Percentiles rank a stretch among this genome's conserved stretches.
These are phyloP conservation scores for Rhizopus sp. DNA, from an alignment of 371 early-diverging fungal genomes.

Conservation along the genomic window DNA sequence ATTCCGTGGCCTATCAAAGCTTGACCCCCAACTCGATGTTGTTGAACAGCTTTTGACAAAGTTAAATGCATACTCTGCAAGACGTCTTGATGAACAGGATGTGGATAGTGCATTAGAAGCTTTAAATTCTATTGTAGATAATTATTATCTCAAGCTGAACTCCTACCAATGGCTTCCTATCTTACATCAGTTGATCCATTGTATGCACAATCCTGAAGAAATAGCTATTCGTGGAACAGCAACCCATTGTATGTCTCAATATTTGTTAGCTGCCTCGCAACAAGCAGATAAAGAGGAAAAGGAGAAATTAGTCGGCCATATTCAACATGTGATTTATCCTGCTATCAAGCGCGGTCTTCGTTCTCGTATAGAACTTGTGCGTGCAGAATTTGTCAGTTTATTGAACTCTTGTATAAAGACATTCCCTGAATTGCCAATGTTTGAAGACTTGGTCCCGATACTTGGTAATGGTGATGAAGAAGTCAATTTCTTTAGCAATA, in stretches of 20 bases:
- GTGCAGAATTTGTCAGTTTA: slow-evolving; percentile 70
- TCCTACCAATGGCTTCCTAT: slow-evolving; percentile 88
- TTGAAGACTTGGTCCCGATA: slow-evolving; percentile 68
- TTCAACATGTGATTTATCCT: slow-evolving; percentile 71
- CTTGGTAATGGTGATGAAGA: slow-evolving; percentile 75
- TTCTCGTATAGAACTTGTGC: slow-evolving; percentile 60
- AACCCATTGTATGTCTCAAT: slow-evolving; percentile 68
- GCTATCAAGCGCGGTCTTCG: slow-evolving; percentile 76
- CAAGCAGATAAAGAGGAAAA: slow-evolving; percentile 43
- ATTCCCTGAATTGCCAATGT: slow-evolving; percentile 60
- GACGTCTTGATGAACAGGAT: slow-evolving; percentile 87
- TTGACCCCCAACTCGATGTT: slow-evolving; percentile 56
- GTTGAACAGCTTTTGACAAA: slow-evolving; percentile 66
- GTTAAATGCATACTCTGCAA: slow-evolving; percentile 76
- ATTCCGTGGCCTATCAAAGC: slow-evolving; percentile 62
- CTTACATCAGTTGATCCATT: slow-evolving; percentile 82
- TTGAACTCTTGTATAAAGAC: slow-evolving; percentile 65
- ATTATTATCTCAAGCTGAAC: slow-evolving; percentile 59
- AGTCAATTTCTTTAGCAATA: slow-evolving; percentile 86
- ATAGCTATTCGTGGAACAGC: slow-evolving; percentile 87
- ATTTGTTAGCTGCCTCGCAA: slow-evolving; percentile 52
- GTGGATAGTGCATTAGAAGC: slow-evolving; percentile 83
- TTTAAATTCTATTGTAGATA: slow-evolving; percentile 70
- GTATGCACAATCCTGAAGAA: slow-evolving; percentile 82
- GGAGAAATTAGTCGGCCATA: slow-evolving; percentile 45